Base-by-base conservation (phyloP, 805 yeast species). In the Debaryomyces hansenii region DNA sequence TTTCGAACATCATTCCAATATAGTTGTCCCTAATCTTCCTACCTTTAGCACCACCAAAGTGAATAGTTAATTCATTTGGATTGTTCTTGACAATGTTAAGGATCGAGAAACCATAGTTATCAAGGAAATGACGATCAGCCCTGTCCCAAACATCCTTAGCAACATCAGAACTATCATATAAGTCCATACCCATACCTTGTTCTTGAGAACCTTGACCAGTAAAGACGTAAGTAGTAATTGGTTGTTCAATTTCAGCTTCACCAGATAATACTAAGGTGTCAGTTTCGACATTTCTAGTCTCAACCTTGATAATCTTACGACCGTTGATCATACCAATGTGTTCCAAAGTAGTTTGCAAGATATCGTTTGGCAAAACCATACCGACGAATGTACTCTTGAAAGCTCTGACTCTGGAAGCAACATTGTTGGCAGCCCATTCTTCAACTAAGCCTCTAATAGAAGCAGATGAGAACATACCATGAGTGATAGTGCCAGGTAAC, bases 151-250 rank as follows among this genome's bases (percentile, higher is more conserved):
- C 97, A 53, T 82, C 83, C 62, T 84, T 84, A 44, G 99, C 99
- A 67, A 94, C 97, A 27, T 82, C 90, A 42, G 96, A 87, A 36
- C 87, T 79, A 55, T 84, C 84, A 71, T 94, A 94, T 66, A 94
- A 80, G 70, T 94, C 99, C 99, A 94, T 94, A 79, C 99, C 99
- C 99, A 94, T 94, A 68, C 97, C 97, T 77, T 95, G 99, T 72
- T 95, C 99, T 74, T 94, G 99, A 50, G 99, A 92, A 70, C 99
- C 99, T 79, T 94, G 99, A 66, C 99, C 99, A 55, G 99, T 94
- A 75, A 95, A 94, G 48, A 94, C 96, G 67, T 88, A 94, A 16
- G 99, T 87, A 37, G 98, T 88, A 44, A 85, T 87, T 29, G 99
- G 99, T 75, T 94, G 99, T 60, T 94, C 98, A 62, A 95, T 91